Conservation (phyloP, 495 filamentous ascomycete genomes). For the Penicillium pancosmium region DNA sequence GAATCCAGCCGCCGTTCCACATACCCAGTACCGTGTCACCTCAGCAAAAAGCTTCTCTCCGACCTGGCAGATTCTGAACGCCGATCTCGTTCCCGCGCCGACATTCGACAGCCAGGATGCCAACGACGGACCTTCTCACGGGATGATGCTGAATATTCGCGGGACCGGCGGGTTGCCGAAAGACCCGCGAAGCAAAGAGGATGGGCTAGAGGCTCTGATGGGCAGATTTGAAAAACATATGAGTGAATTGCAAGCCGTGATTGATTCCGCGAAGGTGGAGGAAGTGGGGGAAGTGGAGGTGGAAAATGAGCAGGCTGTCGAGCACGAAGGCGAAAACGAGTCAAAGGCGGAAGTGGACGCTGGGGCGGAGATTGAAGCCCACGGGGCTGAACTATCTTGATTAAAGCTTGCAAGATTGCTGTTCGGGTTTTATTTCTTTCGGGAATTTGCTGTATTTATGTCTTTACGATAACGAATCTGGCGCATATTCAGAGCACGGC, state of each 20-base stretch:
- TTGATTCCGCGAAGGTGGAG: conserved; percentile 36
- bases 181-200: conserved; percentile 37
- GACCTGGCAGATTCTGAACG: conserved; percentile 57
- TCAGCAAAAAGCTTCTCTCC: conserved; percentile 53
- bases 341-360: background rate
- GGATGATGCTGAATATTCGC: conserved; percentile 69
- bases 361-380: background rate
- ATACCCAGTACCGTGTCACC: conserved; percentile 41
- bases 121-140: conserved; percentile 31
- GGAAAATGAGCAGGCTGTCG: background rate
- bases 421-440: background rate
- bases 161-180: conserved; percentile 48
- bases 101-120: conserved; percentile 57
- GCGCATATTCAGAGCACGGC: background rate
- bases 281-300: background rate
- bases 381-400: background rate
- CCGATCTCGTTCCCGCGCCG: conserved; percentile 54
- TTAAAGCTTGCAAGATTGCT: background rate
- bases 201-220: conserved; percentile 54
- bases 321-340: background rate
- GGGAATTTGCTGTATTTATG: background rate
- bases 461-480: background rate
- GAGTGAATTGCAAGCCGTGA: conserved; percentile 48
- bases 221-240: conserved; percentile 71
- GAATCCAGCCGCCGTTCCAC: conserved; percentile 12